Evolutionary conservation across 1,139 yeast genomes (phyloP), one percentile per base, ranked within the genome.

Genomic region (Neolecta irregularis): DNA sequence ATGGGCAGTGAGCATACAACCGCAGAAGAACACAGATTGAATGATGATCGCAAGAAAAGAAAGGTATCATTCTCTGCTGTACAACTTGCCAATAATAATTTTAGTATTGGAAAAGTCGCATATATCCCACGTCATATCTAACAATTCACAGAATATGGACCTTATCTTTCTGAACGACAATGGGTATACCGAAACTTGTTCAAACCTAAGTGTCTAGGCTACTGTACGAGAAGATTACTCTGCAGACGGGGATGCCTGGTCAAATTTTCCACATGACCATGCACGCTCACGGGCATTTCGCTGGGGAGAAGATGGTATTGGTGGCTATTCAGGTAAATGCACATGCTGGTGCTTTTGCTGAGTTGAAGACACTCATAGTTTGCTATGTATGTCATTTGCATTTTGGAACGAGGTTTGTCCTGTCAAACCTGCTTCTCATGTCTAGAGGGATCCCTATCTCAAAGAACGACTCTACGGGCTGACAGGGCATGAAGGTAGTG

Each of bases 301-400:
- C 37, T 85, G 96, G 96, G 93, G 94, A 33, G 96, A 85, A 56
- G 96, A 85, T 53, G 96, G 96, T 3, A 62, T 85, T 48, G 93
- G 92, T 6, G 96, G 96, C 37, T n/a, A n/a, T n/a, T n/a, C n/a
- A n/a, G n/a, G n/a, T n/a, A n/a, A n/a, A n/a, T n/a, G n/a, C n/a
- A n/a, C n/a, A n/a, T n/a, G n/a, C n/a, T n/a, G n/a, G n/a, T n/a
- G n/a, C n/a, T n/a, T n/a, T n/a, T n/a, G n/a, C n/a, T n/a, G n/a
- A n/a, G 78, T 81, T 15, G 69, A 80, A 41, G 96, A 85, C 53
- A 72, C 80, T 46, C 85, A 80, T 49, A 94, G 80, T 53, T 57
- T 69, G 49, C 61, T 80, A 37, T 77, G 92, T 53, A 57, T 80
- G 45, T 68, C 81, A 24, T 64, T 83, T 62, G 93, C 85, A 1